These are phyloP conservation scores for Phytophthora meadii DNA, from an alignment of 352 stramenopile species.

Conservation along the genomic window DNA sequence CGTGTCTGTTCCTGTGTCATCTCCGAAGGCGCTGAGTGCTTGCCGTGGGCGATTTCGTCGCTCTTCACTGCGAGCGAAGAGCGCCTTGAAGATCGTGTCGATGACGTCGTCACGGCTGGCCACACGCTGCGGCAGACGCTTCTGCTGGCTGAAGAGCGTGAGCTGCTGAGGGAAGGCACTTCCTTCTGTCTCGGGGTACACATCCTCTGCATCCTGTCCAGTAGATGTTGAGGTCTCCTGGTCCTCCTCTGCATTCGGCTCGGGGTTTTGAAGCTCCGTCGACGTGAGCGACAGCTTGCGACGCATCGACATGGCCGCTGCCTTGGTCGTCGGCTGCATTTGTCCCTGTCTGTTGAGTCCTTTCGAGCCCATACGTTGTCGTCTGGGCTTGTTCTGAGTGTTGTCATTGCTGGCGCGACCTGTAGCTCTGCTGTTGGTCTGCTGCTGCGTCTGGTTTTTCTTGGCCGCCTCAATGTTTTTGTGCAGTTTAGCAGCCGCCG, in stretches of 20 bases:
- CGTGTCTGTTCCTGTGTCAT: slow-evolving; percentile 80
- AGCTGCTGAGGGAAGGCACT: slow-evolving; percentile 80
- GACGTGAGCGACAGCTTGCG: slow-evolving; percentile 51
- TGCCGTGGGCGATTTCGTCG: slow-evolving; percentile 35
- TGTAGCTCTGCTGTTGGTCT: slow-evolving; percentile 1
- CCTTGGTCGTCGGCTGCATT: slow-evolving; percentile 19
- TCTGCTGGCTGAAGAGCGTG: slow-evolving; percentile 82
- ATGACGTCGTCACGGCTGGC: slow-evolving; percentile 84
- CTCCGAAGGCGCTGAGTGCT: slow-evolving; percentile 69
- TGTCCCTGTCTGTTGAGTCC: slow-evolving; percentile 34
- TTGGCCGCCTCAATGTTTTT: slow-evolving; percentile 31
- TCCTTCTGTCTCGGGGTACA: slow-evolving; percentile 57
- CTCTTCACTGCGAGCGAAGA: slow-evolving; percentile 60
- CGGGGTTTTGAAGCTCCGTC: slow-evolving; percentile 22
- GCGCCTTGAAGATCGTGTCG: slow-evolving; percentile 79
- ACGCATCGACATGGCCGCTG: slow-evolving; percentile 23
- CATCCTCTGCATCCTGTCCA: slow-evolving; percentile 61
- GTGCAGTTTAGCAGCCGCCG: slow-evolving; percentile 26
- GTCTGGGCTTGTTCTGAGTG: slow-evolving; percentile 44
- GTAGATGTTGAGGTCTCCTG: slow-evolving; percentile 19
- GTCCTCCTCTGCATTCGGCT: slow-evolving; percentile 2
- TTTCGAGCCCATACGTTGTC: slow-evolving; percentile 62
- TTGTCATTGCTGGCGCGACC: slow-evolving; percentile 7
- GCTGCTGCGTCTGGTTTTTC: slow-evolving; percentile 23
- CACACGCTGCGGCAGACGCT: slow-evolving; percentile 73